Evolutionary conservation across 352 stramenopile species (phyloP).

Genomic region (Nothophytophthora sp.): DNA sequence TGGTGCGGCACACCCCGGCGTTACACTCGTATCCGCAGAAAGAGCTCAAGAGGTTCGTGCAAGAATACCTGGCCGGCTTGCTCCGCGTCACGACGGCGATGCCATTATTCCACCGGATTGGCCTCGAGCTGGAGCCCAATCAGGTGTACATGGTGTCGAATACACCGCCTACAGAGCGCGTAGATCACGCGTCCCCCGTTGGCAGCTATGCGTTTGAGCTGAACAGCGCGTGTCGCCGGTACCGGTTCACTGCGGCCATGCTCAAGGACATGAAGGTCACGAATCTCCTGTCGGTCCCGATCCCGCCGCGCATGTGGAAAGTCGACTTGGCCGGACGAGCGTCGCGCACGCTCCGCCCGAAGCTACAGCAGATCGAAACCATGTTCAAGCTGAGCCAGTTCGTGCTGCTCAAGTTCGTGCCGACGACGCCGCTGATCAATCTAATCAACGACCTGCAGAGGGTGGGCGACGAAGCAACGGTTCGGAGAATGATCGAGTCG

Average conservation of each 20-base stretch:
- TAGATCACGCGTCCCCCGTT: constrained; percentile 32
- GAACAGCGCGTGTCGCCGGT: constrained; percentile 37
- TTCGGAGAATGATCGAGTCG: constrained; percentile 37
- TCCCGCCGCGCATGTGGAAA: constrained; percentile 33
- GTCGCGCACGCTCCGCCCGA: constrained; percentile 43
- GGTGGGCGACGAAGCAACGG: constrained; percentile 23
- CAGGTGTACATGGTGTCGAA: constrained; percentile 33
- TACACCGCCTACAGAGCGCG: not conserved
- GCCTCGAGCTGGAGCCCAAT: constrained; percentile 25
- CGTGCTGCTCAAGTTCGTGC: constrained; percentile 36
- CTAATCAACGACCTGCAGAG: constrained; percentile 49
- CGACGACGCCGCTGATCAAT: constrained; percentile 27
- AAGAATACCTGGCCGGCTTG: constrained; percentile 50
- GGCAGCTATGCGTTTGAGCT: constrained; percentile 37
- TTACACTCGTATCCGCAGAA: constrained; percentile 46
- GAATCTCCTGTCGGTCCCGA: constrained; percentile 25
- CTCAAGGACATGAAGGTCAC: constrained; percentile 43
- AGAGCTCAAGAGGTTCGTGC: constrained; percentile 48
- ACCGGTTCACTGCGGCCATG: constrained; percentile 42
- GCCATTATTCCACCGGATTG: constrained; percentile 25
- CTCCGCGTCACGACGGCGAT: constrained; percentile 46
- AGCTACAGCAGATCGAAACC: constrained; percentile 75
- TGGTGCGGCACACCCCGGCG: constrained; percentile 27
- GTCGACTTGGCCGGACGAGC: constrained; percentile 27
- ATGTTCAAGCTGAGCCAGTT: constrained; percentile 54